A percentile compares a stretch with the other conserved stretches of the same genome.
phyloP scores from a whole-genome alignment of 495 filamentous ascomycete species.

The Hypoxylon lienhwacheense region DNA sequence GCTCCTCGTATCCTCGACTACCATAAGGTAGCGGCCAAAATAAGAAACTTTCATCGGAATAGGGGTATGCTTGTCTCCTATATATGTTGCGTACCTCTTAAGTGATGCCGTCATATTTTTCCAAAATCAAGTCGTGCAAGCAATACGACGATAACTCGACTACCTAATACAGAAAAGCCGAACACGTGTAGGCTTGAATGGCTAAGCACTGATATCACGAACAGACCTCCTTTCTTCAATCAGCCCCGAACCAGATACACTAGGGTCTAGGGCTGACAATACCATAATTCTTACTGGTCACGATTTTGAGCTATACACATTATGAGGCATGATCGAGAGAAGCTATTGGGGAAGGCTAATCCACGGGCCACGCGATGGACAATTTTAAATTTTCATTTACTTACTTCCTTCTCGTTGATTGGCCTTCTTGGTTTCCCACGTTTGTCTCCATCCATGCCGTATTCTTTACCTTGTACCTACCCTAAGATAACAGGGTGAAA shows the following conservation, averaged over 20 bases:
- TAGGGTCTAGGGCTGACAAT: constrained; percentile 23
- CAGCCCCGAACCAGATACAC: constrained; percentile 1
- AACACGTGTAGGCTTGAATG: constrained; percentile 32
- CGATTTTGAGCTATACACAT: not conserved
- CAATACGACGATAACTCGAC: not conserved
- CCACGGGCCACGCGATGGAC: not conserved
- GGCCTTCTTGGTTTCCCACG: too few species aligned
- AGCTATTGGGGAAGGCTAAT: too few species aligned
- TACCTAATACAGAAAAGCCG: not conserved
- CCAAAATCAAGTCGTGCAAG: not conserved
- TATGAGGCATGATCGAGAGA: too few species aligned
- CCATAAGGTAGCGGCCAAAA: too few species aligned
- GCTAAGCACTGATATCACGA: constrained; percentile 27
- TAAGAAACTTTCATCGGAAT: too few species aligned
- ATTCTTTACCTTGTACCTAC: not conserved
- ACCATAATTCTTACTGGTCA: constrained; percentile 8
- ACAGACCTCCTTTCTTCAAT: not conserved
- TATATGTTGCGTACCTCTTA: too few species aligned
- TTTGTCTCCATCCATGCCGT: too few species aligned
- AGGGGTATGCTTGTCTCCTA: too few species aligned
- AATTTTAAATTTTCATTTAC: too few species aligned
- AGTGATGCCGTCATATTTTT: too few species aligned
- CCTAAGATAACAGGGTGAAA: not conserved
- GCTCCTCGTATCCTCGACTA: too few species aligned
- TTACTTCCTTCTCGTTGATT: constrained; percentile 9